A percentile compares a stretch with the other conserved stretches of the same genome.
These are phyloP conservation scores for Metschnikowia proteae DNA, from an alignment of 805 yeast genomes.

Conservation along the genomic window DNA sequence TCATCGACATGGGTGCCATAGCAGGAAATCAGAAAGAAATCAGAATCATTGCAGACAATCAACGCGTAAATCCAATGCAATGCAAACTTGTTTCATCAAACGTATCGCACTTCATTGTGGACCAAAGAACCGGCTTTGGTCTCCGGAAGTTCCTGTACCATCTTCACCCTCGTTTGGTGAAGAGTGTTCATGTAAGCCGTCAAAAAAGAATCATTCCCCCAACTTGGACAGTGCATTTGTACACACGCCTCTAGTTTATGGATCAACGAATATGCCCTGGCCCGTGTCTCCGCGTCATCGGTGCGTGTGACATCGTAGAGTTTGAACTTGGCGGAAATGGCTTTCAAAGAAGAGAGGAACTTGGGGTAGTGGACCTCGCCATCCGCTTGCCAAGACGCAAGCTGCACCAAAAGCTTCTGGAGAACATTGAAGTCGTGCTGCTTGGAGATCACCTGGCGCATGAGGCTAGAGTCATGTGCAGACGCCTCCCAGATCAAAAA, in stretches of 20 bases:
- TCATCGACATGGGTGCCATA: no score
- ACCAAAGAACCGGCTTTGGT: conserved; percentile 5
- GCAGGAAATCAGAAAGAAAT: no score
- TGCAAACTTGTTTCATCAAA: background rate
- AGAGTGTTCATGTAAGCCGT: conserved; percentile 4
- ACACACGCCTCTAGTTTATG: conserved; percentile 13
- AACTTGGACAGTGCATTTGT: background rate
- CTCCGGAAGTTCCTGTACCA: conserved; percentile 4
- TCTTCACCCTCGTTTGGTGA: conserved; percentile 2
- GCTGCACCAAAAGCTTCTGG: conserved; percentile 25
- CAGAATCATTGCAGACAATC: no score
- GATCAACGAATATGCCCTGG: conserved; percentile 14
- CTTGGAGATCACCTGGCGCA: conserved; percentile 17
- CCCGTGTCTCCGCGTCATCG: conserved; percentile 14
- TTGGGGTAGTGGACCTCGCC: conserved; percentile 11
- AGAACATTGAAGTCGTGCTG: conserved; percentile 19
- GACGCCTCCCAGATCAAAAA: conserved; percentile 40
- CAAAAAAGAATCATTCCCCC: background rate
- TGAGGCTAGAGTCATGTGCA: conserved; percentile 9
- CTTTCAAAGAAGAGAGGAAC: conserved; percentile 28
- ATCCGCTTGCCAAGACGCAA: conserved; percentile 18
- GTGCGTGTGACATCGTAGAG: conserved; percentile 15
- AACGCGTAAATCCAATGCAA: no score
- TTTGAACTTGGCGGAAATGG: conserved; percentile 30
- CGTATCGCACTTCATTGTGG: background rate